Evolutionary conservation across 306 rosid species (phyloP), one percentile per base, ranked within the genome.

Genomic region (Chamaecrista fasciculata): DNA sequence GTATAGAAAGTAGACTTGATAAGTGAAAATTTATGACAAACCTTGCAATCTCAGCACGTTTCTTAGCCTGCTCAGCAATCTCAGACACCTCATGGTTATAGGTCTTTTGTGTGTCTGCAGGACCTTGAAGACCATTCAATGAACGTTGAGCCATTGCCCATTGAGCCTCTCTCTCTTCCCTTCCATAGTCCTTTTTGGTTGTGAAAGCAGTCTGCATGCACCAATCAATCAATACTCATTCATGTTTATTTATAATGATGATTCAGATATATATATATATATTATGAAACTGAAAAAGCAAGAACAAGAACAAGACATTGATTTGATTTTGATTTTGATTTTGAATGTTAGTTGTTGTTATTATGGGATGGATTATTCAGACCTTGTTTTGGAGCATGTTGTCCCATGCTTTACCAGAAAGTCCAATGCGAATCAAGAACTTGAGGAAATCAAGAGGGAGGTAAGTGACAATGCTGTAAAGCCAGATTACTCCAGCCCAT

Each of bases 401-500:
- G 66, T 86, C 89, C 98, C 98, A 89, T 0, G 90, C 96, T 78
- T 73, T 81, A 20, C 90, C 91, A 1, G 85, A 76, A 60, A 92
- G 74, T 43, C 78, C 87, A 5, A 77, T 76, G 1, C 92, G 90
- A 50, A 76, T 89, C 2, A 76, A 0, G 71, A 89, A 89, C 83
- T 92, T 92, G 75, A 92, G 79, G 67, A 89, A 4, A 40, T 92
- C 98, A 6, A 92, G 96, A 62, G 98, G 98, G 67, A 92, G 42
- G 74, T 92, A 92, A 20, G 95, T 89, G 18, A 92, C n/a, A 39
- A 92, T 12, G 70, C 85, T 92, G 76, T 47, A 92, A 44, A 87
- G 11, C 98, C 98, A 92, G 55, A 92, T 92, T 4, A 28, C 82
- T 69, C 89, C 98, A 5, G 95, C 96, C 98, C 98, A 92, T 72